Evolutionary conservation across 1,284 basidiomycete genomes (phyloP), one percentile per base, ranked within the genome.

Genomic region (Omphalotus olearius): DNA sequence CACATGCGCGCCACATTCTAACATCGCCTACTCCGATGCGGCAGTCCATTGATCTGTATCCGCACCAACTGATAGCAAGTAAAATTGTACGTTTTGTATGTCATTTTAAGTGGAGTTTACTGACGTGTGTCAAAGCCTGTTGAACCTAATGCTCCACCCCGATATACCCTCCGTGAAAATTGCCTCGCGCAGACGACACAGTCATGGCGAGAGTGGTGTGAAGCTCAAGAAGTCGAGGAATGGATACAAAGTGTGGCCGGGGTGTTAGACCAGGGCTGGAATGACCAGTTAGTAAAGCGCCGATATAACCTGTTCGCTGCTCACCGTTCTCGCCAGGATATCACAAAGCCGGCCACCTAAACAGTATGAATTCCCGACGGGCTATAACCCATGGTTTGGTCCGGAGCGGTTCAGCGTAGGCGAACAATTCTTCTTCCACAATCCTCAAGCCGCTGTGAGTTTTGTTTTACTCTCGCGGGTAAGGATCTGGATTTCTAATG

Each of bases 341-440:
- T 80, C 82, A 51, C 71, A 75, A 14, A 68, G 73, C 52, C 77
- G 80, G 42, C 77, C 76, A 17, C 65, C 71, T 42, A 79, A 76
- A 60, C 87, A 79, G 60, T 99, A 95, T 72, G 97, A 99, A 71
- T 98, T 99, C 74, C 93, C 97, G 0, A 93, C 93, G 43, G 97
- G 97, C 2, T 97, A 87, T 72, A 93, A 88, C 64, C 80, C 85
- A 33, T 85, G 83, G 62, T 98, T 95, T 69, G 89, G 88, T 3
- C 64, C 81, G 14, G 91, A 96, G 62, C 82, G 96, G 30, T 91
- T 86, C 67, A 73, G 79, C 51, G 85, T 94, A 35, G 89, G 94
- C 52, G 97, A 99, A 68, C 82, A 93, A 52, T 86, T 93, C 67
- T 98, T 98, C 74, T 81, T 80, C 54, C 91, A 94, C 52, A 79